phyloP scores from a whole-genome alignment of 352 stramenopile species.

The Phytopythium kandeliae region DNA sequence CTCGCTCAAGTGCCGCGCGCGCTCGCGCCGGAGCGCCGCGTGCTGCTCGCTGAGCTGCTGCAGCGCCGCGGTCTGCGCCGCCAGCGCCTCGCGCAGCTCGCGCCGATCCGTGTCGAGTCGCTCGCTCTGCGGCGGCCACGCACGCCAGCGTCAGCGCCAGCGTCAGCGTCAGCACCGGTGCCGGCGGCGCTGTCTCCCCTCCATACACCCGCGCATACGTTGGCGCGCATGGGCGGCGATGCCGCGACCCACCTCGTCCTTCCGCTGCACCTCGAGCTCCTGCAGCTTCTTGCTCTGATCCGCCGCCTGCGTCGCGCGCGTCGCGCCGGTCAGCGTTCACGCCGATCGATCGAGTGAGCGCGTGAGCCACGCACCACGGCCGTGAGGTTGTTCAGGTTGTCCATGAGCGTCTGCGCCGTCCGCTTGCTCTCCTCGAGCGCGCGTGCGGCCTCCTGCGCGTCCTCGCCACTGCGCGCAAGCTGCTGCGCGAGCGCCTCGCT shows the following conservation, averaged over 20 bases:
- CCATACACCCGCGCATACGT: too few relatives aligned
- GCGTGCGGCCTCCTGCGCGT: conserved; percentile 7
- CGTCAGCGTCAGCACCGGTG: not conserved
- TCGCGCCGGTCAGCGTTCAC: not conserved
- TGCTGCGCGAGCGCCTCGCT: conserved; percentile 22
- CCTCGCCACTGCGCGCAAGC: conserved; percentile 12
- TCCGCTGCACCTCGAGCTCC: conserved; percentile 34
- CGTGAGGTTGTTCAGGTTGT: conserved; percentile 62
- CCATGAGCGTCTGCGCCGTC: conserved; percentile 59
- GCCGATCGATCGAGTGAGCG: not conserved
- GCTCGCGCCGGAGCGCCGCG: conserved; percentile 51
- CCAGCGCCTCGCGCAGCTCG: conserved; percentile 30
- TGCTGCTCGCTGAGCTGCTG: conserved; percentile 41
- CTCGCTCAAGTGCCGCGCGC: conserved; percentile 65
- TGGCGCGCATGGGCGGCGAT: too few relatives aligned
- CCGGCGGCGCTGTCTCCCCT: too few relatives aligned
- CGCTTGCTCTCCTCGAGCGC: conserved; percentile 42
- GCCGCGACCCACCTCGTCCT: conserved; percentile 33
- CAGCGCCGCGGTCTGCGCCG: conserved; percentile 32
- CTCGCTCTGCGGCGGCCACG: conserved; percentile 32
- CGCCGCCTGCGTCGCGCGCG: conserved; percentile 25
- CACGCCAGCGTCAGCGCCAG: too few relatives aligned
- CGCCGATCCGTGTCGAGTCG: conserved; percentile 21
- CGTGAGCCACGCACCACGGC: conserved; percentile 31
- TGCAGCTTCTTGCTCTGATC: conserved; percentile 65